Evolutionary conservation across 169 alveolate species (phyloP), one percentile per base, ranked within the genome.

Genomic region (Sarcocystis neurona): DNA sequence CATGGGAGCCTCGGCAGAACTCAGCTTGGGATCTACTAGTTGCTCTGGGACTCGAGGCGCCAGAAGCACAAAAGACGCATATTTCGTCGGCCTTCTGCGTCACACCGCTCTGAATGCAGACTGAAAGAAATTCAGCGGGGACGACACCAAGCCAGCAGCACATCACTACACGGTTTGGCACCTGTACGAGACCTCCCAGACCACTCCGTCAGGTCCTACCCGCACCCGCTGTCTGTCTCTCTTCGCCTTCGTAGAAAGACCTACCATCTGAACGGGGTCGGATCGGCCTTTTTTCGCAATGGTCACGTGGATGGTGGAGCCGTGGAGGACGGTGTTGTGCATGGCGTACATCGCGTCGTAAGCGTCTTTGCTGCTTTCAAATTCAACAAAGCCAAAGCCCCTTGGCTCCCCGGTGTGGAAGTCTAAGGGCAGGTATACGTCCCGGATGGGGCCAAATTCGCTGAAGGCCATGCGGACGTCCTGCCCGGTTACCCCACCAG

Each of bases 341-440:
- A 77, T 87, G 53, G 78, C 97, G 86, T 94, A 92, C 90, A 94
- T 56, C 63, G 98, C 98, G 70, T 90, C 93, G 47, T 93, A 96
- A 30, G 98, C 98, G 88, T 96, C 98, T 43, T 89, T 92, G 43
- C 93, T 92, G 46, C 90, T 92, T 79, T 90, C 90, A 84, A 94
- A 96, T 92, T 96, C 98, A 10, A 96, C 98, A 80, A 96, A 96
- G 23, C 98, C 97, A 85, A 96, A 96, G 12, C 98, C 98, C 56
- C 98, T 92, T 1, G 99, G 98, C 87, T 93, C 94, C 85, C 93
- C 93, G 41, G 97, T 94, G 91, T 97, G 96, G 91, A 95, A 97
- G 78, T 97, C 99, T 50, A 96, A 94, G 32, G 99, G 99, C 50
- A 97, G 91, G 85, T 97, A 97, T 37, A 97, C 99, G 87, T 97